phyloP scores from a whole-genome alignment of 768 basidiomycete genomes.

The Suillus paluster region DNA sequence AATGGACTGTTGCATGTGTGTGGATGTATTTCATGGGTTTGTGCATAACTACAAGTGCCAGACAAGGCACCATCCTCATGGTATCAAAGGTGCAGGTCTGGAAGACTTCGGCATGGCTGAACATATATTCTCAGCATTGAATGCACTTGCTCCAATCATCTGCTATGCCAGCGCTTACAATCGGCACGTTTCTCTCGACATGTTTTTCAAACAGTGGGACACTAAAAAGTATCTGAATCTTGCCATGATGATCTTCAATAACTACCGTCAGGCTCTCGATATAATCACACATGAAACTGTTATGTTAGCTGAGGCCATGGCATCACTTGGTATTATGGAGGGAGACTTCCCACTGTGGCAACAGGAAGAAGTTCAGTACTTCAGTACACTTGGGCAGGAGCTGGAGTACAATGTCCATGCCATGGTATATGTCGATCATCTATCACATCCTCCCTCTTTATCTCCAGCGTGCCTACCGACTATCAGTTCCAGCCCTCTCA shows the following conservation, averaged over 20 bases:
- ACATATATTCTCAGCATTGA: slow-evolving; percentile 16
- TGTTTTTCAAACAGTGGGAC: background rate
- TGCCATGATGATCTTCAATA: background rate
- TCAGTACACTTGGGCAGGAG: slow-evolving; percentile 32
- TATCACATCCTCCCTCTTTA: slow-evolving; percentile 14
- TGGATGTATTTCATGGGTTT: slow-evolving; percentile 41
- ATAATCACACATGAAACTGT: background rate
- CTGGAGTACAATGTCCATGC: slow-evolving; percentile 31
- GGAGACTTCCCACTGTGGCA: slow-evolving; percentile 21
- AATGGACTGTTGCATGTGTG: background rate
- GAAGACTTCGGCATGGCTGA: slow-evolving; percentile 41
- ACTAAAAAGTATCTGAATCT: background rate
- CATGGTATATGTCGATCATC: slow-evolving; percentile 13
- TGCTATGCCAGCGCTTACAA: no score
- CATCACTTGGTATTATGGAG: background rate
- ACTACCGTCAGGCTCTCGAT: background rate
- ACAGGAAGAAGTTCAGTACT: slow-evolving; percentile 26
- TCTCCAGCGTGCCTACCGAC: slow-evolving; percentile 15
- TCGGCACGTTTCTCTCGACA: no score
- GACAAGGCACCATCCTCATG: slow-evolving; percentile 33
- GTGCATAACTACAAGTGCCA: slow-evolving; percentile 40
- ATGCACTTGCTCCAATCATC: background rate
- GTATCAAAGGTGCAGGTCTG: slow-evolving; percentile 34
- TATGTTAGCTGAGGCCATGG: background rate
- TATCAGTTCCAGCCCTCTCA: slow-evolving; percentile 16